Base-by-base conservation (phyloP, 345 rosid species). In the Sonneratia caseolaris region DNA sequence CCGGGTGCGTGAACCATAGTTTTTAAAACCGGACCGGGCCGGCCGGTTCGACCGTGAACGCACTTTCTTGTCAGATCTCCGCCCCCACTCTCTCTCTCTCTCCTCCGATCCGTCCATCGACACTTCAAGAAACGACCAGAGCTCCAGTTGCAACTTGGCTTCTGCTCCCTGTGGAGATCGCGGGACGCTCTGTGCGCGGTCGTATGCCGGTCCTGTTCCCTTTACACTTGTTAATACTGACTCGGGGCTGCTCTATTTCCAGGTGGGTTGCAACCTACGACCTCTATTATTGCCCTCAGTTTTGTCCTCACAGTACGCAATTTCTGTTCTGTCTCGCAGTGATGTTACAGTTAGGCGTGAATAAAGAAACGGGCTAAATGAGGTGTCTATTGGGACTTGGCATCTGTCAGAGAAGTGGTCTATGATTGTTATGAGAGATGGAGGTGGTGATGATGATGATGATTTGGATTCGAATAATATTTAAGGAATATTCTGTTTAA, bases 401-500 rank as follows among this genome's bases (percentile, higher is more conserved):
- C 43, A 37, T 40, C 45, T 7, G 19, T 65, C 13, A 21, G 13
- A 14, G 1, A 35, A 19, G 3, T 65, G 40, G 36, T 48, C 27
- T 51, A 15, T 16, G 14, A 24, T 70, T 32, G 24, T 47, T 3
- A 5, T 40, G 4, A 47, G 51, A 13, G 70, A 38, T 16, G 32
- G 22, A 2, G 70, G 16, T 24, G 14, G 70, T 10, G 53, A 18
- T 32, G 21, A 22, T 32, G 21, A 22, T 5, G 72, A 43, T 47
- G 43, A 22, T 43, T n/a, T 0, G 76, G 57, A 55, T 68, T 43
- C 76, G 72, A 24, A 74, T 68, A 55, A 59, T 14, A 53, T 59
- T 32, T 14, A 57, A 21, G 68, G 76, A 56, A 74, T 74, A 68
- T 74, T 74, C 71, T 55, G 42, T 38, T 42, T n/a, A 12, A n/a